Evolutionary conservation across 139 green algal species (phyloP), one percentile per base, ranked within the genome.

Genomic region (Coelastrella sp.): DNA sequence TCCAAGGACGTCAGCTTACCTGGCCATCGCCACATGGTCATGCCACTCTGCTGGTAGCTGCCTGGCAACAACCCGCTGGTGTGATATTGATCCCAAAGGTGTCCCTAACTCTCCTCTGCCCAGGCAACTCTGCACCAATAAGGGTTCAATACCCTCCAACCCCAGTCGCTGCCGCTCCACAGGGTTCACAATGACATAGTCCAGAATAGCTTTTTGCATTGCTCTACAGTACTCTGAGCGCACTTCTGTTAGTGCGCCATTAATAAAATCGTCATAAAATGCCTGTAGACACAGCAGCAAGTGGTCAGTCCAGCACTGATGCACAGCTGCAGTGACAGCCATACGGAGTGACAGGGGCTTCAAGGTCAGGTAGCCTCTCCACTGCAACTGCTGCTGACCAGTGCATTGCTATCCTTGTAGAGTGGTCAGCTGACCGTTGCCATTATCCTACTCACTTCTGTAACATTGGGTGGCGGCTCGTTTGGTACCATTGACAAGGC

Each of bases 201-300:
- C 92, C 25, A 97, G 82, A 22, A 98, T 96, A 19, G 92, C 73
- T 66, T 91, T 91, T 85, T 95, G 95, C 92, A 96, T 93, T 78
- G 86, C 82, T 12, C 15, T 56, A 8, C 91, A 75, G 89, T 97
- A 98, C 59, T 97, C 96, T n/a, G 82, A 56, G 14, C 91, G 89
- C 84, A 97, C 94, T 87, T 97, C 95, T 58, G 93, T 84, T 27
- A 96, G 27, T 63, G 81, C 90, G 15, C 63, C 83, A 4, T 87
- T 78, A 27, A 98, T 76, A 63, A 97, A 87, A 6, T 65, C 4
- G 22, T 96, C 91, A 90, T 95, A 96, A 58, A 88, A 92, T 8
- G 92, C 91, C 91, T 95, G 70, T 80, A 87, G 15, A 49, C 63
- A 70, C 4, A 70, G 14, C 63, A 12, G 3, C 63, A 70, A 73